Base-by-base conservation (phyloP, 2,329 filamentous ascomycete genomes). In the Mollisiaceae sp. region DNA sequence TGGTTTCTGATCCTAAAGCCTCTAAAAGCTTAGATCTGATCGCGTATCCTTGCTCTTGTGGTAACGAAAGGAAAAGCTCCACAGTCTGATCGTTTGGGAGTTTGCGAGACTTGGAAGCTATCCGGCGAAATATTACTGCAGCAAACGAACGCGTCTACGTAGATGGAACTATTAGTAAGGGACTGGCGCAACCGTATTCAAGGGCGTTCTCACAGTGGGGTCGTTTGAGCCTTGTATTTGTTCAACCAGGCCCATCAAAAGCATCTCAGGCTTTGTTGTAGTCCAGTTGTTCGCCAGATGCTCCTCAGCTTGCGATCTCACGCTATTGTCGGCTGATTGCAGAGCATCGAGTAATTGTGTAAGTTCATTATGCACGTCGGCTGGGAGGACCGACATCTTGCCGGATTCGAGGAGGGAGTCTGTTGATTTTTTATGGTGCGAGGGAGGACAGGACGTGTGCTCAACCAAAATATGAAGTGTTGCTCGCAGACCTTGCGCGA, bases 221-320 rank as follows among this genome's bases (percentile, higher is more conserved):
- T 77, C 73, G 72, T 87, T 86, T n/a, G 91, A 88, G 70, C 86
- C 88, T 75, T 92, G 89, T 73, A 97, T 89, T 80, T 98, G 94
- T 81, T 98, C 95, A 47, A 91, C 94, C 73, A 99, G 82, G 70
- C 94, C 95, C 91, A 98, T 95, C 77, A 99, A 82, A 72, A 98
- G 84, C 73, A 97, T 85, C 75, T 97, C 94, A 41, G 95, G 94
- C 67, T 91, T 87, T 64, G 87, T 85, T 68, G 83, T 82, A 41
- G 93, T 91, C 95, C 95, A 99, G 83, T 93, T 94, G 79, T 88
- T 92, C 78, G 93, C 92, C 69, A 99, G 83, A 78, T 94, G 91
- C 70, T 96, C 92, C 80, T 99, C 95, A 60, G 94, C 94, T 78
- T 92, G 88, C 36, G 91, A 88, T 77, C 95, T 90, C 73, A 92